These are phyloP conservation scores for Hibiscus trionum DNA, from an alignment of 345 rosid genomes.

Conservation along the genomic window DNA sequence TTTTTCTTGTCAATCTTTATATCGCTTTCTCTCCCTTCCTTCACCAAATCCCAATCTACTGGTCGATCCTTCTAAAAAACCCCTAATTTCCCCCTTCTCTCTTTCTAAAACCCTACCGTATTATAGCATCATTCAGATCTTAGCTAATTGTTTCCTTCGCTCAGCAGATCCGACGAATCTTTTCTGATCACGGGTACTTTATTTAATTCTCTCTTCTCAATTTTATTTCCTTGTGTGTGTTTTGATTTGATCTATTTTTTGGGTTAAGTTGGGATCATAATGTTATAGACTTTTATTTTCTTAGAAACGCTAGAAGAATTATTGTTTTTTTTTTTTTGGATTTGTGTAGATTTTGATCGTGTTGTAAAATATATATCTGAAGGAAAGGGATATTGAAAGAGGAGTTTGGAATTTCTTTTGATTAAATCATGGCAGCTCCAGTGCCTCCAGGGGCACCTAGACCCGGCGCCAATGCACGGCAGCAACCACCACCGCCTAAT, in stretches of 20 bases:
- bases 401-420: slow-evolving; percentile 19
- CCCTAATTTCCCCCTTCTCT: slow-evolving; percentile 3
- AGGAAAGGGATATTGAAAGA: background rate
- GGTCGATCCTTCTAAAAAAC: background rate
- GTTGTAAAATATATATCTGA: background rate
- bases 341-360: slow-evolving; percentile 12
- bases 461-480: slow-evolving; percentile 33
- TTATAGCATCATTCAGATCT: background rate
- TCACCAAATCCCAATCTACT: background rate
- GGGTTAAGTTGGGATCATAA: background rate
- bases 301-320: background rate
- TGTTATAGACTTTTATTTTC: background rate
- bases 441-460: slow-evolving; percentile 92
- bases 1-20: background rate
- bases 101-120: slow-evolving; percentile 15
- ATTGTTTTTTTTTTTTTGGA: background rate
- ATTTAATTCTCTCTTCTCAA: background rate
- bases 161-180: background rate
- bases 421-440: slow-evolving; percentile 56
- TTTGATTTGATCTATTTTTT: slow-evolving; percentile 1
- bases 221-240: background rate
- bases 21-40: background rate
- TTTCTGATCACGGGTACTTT: slow-evolving; percentile 9
- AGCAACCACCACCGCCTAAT: slow-evolving; percentile 35
- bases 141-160: background rate